Percentiles rank a stretch among this genome's conserved stretches.
These are phyloP conservation scores for Lentinula raphanica DNA, from an alignment of 768 basidiomycete genomes.

Conservation along the genomic window DNA sequence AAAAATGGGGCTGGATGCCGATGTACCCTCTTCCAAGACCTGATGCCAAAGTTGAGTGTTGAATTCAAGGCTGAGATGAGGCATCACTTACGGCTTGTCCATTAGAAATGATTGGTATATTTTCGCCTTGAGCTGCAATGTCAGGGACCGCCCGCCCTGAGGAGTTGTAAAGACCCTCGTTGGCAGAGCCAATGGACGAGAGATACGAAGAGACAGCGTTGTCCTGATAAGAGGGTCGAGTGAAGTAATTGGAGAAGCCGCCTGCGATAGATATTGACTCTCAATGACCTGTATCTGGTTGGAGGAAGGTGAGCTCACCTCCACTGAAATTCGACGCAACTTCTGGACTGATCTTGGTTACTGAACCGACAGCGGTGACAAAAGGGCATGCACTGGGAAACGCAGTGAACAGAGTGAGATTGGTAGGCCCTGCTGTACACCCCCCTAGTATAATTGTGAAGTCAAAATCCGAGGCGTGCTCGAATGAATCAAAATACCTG, in stretches of 20 bases:
- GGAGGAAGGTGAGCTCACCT: no score
- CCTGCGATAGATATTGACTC: slow-evolving; percentile 29
- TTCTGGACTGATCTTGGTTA: slow-evolving; percentile 32
- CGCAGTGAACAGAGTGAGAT: slow-evolving; percentile 20
- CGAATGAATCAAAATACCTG: background rate
- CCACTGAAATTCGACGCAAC: slow-evolving; percentile 39
- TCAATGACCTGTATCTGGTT: no score
- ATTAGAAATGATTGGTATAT: slow-evolving; percentile 11
- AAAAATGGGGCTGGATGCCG: slow-evolving; percentile 41
- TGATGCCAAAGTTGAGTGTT: slow-evolving; percentile 12
- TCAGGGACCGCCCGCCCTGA: slow-evolving; percentile 35
- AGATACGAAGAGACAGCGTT: slow-evolving; percentile 19
- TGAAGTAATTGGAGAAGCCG: slow-evolving; percentile 44
- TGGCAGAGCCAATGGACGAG: slow-evolving; percentile 19
- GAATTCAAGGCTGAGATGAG: slow-evolving; percentile 25
- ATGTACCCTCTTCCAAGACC: slow-evolving; percentile 35
- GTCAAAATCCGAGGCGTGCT: no score
- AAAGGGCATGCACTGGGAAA: slow-evolving; percentile 48
- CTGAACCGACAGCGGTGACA: slow-evolving; percentile 34
- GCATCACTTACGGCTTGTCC: background rate
- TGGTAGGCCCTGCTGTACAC: background rate
- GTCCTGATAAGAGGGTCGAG: slow-evolving; percentile 22
- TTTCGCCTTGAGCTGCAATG: slow-evolving; percentile 36
- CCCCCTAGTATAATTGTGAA: background rate
- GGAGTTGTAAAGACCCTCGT: slow-evolving; percentile 43